Base-by-base conservation (phyloP, 2,329 filamentous ascomycete species). In the Lizonia empirigonia region DNA sequence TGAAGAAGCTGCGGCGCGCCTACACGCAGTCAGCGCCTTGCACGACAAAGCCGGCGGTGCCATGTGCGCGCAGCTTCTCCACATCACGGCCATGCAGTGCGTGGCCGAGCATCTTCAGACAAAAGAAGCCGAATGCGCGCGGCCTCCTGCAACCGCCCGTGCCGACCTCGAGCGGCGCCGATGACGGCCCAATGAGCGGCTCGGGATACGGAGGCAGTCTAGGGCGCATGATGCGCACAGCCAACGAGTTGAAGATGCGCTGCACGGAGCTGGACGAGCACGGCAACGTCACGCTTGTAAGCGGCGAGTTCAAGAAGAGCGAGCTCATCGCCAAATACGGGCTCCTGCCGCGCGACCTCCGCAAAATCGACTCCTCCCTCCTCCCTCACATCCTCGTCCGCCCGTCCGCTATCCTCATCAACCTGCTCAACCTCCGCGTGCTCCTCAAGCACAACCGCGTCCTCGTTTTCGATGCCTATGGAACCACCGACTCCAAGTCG, bases 291-390 rank as follows among this genome's bases (percentile, higher is more conserved):
- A 95, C 93, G 16, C 79, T 97, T 50, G 89, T 96, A 16, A 95
- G 95, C 69, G 91, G 91, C 52, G 94, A 97, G 74, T 97, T 97
- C 75, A 95, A 94, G 77, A 99, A 99, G 81, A 94, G 86, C 66
- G 94, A 99, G 77, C 80, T 99, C 37, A 97, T 97, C 73, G 91
- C 92, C 44, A 97, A 94, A 82, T 90, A 92, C 15, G 92, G 92
- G 33, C 82, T 97, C 20, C 82, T 97, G 39, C 93, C 94, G 48
- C 92, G 94, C 55, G 94, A 99, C 78, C 80, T 99, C 49, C 89
- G 94, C 65, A 99, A 99, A 76, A 97, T 99, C 68, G 94, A 99
- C 73, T 97, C 92, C 12, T 96, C 91, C 51, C 90, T 95, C 54
- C 84, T 99, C 18, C 94, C 94, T 7, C 92, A 97, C 68, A 97